Percentiles rank a stretch among this genome's conserved stretches.
These are phyloP conservation scores for Silene vulgaris DNA, from an alignment of 179 eudicot genomes.

Conservation along the genomic window DNA sequence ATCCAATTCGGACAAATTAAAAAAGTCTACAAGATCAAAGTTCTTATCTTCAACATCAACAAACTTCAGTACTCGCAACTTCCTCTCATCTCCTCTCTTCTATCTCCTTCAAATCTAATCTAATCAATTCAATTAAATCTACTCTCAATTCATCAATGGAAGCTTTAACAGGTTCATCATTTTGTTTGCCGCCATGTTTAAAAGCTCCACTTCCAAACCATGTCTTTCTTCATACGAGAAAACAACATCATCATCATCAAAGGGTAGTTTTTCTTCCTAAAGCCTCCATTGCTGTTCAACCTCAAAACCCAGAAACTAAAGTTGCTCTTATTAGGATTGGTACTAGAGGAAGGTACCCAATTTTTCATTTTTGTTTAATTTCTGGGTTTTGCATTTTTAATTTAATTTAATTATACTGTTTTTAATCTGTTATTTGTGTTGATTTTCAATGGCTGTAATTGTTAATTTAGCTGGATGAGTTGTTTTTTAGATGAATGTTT, in stretches of 20 bases:
- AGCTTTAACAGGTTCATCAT: constrained; percentile 39
- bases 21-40: constrained; percentile 11
- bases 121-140: not conserved
- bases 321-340: constrained; percentile 77
- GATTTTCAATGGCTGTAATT: not conserved
- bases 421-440: not conserved
- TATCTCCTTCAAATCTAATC: not conserved
- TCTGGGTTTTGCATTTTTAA: constrained; percentile 17
- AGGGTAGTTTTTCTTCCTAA: constrained; percentile 28
- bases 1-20: not conserved
- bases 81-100: not conserved
- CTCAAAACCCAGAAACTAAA: constrained; percentile 42
- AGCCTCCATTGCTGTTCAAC: constrained; percentile 65
- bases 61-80: not conserved
- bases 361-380: not conserved
- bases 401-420: not conserved
- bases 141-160: constrained; percentile 39
- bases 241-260: constrained; percentile 1
- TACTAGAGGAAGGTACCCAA: constrained; percentile 77
- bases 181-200: constrained; percentile 38
- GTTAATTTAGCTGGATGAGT: not conserved
- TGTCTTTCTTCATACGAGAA: constrained; percentile 21
- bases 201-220: constrained; percentile 29
- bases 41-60: constrained; percentile 13
- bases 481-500: not conserved